Conservation (phyloP, 108 stramenopile species). For the Seminavis robusta region DNA sequence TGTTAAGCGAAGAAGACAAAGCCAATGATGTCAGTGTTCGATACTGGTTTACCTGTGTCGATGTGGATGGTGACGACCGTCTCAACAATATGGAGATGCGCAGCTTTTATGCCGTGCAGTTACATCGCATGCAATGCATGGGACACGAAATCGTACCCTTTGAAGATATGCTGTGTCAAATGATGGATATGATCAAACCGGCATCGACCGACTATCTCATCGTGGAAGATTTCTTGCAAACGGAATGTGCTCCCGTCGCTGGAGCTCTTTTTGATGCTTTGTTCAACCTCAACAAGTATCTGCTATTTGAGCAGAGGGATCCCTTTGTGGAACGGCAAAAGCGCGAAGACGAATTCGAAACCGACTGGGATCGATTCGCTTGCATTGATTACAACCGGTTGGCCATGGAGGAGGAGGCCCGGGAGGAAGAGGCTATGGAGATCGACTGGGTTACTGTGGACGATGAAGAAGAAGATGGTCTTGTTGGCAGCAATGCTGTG, state of each 20-base stretch:
- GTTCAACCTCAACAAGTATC: conserved; percentile 98
- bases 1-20: conserved; percentile 95
- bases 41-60: conserved; percentile 97
- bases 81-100: conserved; percentile 96
- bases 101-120: conserved; percentile 86
- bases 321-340: conserved; percentile 90
- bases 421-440: conserved; percentile 88
- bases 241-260: conserved; percentile 82
- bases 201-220: conserved; percentile 45
- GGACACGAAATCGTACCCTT: conserved; percentile 96
- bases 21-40: conserved; percentile 86
- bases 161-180: conserved; percentile 97
- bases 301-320: conserved; percentile 95
- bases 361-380: conserved; percentile 98
- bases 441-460: conserved; percentile 87
- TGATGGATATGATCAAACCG: conserved; percentile 98
- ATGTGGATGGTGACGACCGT: conserved; percentile 95
- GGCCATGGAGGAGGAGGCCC: conserved; percentile 92
- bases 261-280: conserved; percentile 97
- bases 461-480: conserved; percentile 76
- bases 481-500: too few species aligned
- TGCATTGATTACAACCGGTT: conserved; percentile 92
- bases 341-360: conserved; percentile 93
- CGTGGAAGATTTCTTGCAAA: conserved; percentile 87
- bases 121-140: conserved; percentile 95